Evolutionary conservation across 140 eudicot genomes (phyloP).

Genomic region (Bidens hawaiensis): DNA sequence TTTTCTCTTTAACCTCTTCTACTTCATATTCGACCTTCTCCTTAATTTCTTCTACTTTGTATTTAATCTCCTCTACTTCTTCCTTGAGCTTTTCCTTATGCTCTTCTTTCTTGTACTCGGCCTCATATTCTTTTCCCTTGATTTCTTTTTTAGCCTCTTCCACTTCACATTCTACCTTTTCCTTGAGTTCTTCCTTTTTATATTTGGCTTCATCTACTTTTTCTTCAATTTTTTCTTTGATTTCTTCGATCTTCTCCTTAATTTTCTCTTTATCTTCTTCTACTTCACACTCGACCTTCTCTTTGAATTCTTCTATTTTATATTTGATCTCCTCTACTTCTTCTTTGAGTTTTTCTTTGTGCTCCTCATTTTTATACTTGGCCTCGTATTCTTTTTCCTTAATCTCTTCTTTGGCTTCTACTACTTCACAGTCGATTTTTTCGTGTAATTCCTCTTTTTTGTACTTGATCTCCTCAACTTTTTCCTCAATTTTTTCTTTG

Average conservation of each 20-base stretch:
- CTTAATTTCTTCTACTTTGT: no score
- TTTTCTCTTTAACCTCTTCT: no score
- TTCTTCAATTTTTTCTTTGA: no score
- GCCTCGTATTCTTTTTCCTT: neutral
- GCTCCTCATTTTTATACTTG: neutral
- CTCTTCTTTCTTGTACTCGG: no score
- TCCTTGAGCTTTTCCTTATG: no score
- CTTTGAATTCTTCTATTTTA: neutral
- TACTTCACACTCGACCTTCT: neutral
- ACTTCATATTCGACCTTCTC: no score
- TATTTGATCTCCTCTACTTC: neutral
- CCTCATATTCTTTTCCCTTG: neutral
- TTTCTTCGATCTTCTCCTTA: no score
- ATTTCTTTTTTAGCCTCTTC: constrained; percentile 14
- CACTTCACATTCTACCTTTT: neutral
- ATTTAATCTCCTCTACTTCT: no score
- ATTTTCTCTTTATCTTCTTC: neutral
- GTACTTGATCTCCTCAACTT: neutral
- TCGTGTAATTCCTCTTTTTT: neutral
- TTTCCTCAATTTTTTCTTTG: neutral
- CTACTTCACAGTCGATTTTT: neutral
- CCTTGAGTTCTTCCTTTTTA: no score
- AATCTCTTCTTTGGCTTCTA: neutral
- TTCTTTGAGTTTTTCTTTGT: neutral
- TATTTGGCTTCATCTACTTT: no score